These are phyloP conservation scores for Neospermospora avenae DNA, from an alignment of 2,329 filamentous ascomycete genomes.

Conservation along the genomic window DNA sequence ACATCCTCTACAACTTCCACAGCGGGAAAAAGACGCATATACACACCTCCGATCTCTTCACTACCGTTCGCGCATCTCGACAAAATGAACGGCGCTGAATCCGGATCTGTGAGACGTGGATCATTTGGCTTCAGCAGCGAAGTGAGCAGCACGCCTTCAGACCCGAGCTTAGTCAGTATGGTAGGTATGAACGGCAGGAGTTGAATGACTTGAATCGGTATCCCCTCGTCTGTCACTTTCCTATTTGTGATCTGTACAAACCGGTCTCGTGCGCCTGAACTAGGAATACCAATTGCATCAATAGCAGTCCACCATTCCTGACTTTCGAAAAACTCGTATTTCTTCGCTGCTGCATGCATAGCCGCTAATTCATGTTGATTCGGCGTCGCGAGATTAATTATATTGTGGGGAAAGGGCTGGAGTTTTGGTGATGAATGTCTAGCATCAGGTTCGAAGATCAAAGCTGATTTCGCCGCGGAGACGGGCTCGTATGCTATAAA, in stretches of 20 bases:
- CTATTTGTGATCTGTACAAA: conserved; percentile 66
- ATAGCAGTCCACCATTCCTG: conserved; percentile 76
- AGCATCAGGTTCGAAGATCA: conserved; percentile 57
- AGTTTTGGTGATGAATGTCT: conserved; percentile 19
- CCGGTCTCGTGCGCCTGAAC: conserved; percentile 64
- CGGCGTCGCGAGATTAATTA: conserved; percentile 74
- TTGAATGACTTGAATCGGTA: conserved; percentile 80
- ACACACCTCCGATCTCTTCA: conserved; percentile 67
- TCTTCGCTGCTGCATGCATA: conserved; percentile 70
- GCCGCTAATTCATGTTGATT: conserved; percentile 78
- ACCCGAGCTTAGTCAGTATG: conserved; percentile 80
- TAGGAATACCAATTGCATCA: conserved; percentile 72
- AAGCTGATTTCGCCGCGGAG: conserved; percentile 71
- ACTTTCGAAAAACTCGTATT: conserved; percentile 64
- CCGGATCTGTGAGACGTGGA: conserved; percentile 58
- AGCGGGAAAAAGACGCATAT: conserved; percentile 67
- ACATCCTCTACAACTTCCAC: conserved; percentile 64
- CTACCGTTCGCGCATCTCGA: conserved; percentile 55
- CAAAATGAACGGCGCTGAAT: conserved; percentile 68
- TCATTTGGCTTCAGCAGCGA: conserved; percentile 67
- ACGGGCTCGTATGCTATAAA: conserved; percentile 85
- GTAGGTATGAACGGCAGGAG: conserved; percentile 85
- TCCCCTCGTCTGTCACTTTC: conserved; percentile 70
- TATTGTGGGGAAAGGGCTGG: conserved; percentile 55
- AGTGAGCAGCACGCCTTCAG: conserved; percentile 59